phyloP scores from a whole-genome alignment of 805 yeast species.

The Saccharomycopsis fermentans region DNA sequence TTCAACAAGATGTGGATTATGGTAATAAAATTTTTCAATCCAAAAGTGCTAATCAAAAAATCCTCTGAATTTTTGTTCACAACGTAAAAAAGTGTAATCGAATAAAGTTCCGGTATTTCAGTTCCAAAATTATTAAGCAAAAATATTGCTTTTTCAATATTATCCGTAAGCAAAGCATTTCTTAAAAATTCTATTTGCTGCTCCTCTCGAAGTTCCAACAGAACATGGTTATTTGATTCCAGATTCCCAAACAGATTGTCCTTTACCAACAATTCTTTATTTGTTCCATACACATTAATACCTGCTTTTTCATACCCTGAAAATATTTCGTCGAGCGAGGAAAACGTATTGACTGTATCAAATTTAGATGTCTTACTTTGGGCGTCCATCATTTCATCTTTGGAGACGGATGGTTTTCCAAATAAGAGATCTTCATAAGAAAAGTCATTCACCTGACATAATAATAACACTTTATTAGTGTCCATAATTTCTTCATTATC shows the following conservation, averaged over 20 bases:
- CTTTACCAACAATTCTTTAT: background rate
- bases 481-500: slow-evolving; percentile 43
- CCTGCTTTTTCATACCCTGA: background rate
- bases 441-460: slow-evolving; percentile 40
- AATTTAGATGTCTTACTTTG: background rate
- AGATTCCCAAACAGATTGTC: background rate
- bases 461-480: slow-evolving; percentile 40
- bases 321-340: background rate
- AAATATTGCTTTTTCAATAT: slow-evolving; percentile 45
- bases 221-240: slow-evolving; percentile 21
- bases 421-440: slow-evolving; percentile 14
- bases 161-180: slow-evolving; percentile 47
- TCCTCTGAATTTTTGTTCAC: slow-evolving; percentile 20
- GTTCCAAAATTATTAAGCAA: slow-evolving; percentile 52
- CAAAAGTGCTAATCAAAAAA: slow-evolving; percentile 41
- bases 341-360: background rate
- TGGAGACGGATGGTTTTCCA: background rate
- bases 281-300: background rate
- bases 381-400: slow-evolving; percentile 11
- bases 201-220: slow-evolving; percentile 23
- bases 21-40: slow-evolving; percentile 34
- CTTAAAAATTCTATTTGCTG: slow-evolving; percentile 55
- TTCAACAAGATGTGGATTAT: slow-evolving; percentile 46
- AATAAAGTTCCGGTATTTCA: slow-evolving; percentile 53
- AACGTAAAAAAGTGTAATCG: slow-evolving; percentile 46